Evolutionary conservation across 208 protist species (phyloP).

Genomic region (Spongospora subterranea): DNA sequence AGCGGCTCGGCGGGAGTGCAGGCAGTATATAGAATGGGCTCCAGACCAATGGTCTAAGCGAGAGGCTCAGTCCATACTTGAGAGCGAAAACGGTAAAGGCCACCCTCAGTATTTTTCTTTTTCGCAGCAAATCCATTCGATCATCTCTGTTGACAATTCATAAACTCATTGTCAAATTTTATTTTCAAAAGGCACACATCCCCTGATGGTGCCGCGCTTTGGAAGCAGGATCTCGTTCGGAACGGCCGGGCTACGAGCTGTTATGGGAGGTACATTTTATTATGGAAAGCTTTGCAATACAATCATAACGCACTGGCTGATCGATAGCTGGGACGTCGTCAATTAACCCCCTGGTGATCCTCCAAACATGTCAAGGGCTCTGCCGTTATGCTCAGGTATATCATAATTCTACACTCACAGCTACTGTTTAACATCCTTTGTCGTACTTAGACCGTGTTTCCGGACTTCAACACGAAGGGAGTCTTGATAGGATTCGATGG

Average conservation of each 20-base stretch:
- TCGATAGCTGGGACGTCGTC: not conserved
- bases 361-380: constrained; percentile 42
- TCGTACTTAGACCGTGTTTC: not conserved
- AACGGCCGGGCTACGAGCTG: constrained; percentile 23
- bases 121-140: too few relatives aligned
- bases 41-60: not conserved
- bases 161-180: not conserved
- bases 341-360: constrained; percentile 28
- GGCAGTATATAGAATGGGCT: constrained; percentile 28
- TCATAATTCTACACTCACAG: not conserved
- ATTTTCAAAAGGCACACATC: not conserved
- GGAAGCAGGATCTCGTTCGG: not conserved
- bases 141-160: too few relatives aligned
- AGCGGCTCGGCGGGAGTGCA: not conserved
- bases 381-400: constrained; percentile 14
- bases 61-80: not conserved
- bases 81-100: not conserved
- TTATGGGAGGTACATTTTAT: constrained; percentile 19
- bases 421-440: not conserved
- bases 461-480: not conserved
- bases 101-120: too few relatives aligned
- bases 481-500: constrained; percentile 40
- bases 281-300: too few relatives aligned
- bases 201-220: constrained; percentile 6
- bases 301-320: too few relatives aligned